Conservation (phyloP, 129 eudicot species). For the Flaveria sonorensis region DNA sequence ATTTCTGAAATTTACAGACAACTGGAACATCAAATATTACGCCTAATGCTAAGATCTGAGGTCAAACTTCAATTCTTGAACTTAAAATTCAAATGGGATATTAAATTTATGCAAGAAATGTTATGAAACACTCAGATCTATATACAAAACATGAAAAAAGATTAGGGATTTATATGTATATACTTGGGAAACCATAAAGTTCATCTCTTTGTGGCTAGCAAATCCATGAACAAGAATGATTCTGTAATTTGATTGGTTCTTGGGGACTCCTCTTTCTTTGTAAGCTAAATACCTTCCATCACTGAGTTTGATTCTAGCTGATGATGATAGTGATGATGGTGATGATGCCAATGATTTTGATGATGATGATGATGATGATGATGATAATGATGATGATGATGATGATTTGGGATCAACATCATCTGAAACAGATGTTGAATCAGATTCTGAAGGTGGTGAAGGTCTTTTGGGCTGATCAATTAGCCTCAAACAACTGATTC, state of each 20-base stretch:
- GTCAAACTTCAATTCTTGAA: slow-evolving; percentile 16
- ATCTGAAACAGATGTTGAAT: slow-evolving; percentile 35
- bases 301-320: slow-evolving; percentile 60
- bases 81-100: slow-evolving; percentile 13
- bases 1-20: slow-evolving; percentile 50
- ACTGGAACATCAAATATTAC: background rate
- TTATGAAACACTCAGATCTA: slow-evolving; percentile 15
- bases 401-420: slow-evolving; percentile 28
- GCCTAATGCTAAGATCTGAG: background rate
- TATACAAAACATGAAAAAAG: slow-evolving; percentile 12
- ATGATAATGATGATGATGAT: background rate
- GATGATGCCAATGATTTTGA: background rate
- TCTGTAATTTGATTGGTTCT: slow-evolving; percentile 56
- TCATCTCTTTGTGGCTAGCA: slow-evolving; percentile 91
- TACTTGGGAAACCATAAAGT: slow-evolving; percentile 88
- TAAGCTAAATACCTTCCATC: slow-evolving; percentile 90
- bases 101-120: background rate
- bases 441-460: slow-evolving; percentile 44
- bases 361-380: too few relatives aligned
- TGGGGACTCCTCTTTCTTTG: slow-evolving; percentile 85
- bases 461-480: slow-evolving; percentile 51
- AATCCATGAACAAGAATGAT: slow-evolving; percentile 88
- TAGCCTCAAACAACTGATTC: slow-evolving; percentile 42
- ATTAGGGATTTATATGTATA: slow-evolving; percentile 9
- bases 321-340: slow-evolving; percentile 17